Base-by-base conservation (phyloP, 306 rosid genomes). In the Nissolia schottii region DNA sequence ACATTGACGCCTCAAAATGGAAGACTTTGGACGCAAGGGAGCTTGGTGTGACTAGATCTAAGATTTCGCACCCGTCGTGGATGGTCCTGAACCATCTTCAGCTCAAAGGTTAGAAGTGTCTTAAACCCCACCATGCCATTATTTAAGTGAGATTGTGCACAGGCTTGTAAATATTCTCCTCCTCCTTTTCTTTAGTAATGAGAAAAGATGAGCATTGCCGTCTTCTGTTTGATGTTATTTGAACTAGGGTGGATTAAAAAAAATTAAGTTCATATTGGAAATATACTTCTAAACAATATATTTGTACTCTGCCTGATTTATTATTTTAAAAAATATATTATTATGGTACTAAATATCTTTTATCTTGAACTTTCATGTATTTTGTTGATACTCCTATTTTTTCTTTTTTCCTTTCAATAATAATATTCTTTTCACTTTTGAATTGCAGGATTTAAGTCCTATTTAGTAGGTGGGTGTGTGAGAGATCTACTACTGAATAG, bases 381-480 rank as follows among this genome's bases (percentile, higher is more conserved):
- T 69, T 62, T 27, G 48, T 38, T 31, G 37, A 34, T 51, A 61
- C 38, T 4, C 67, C 11, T 1, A 20, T 18, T 73, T 54, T 50
- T 14, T 64, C 20, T 55, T 54, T 18, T 73, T 54, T 50, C 11
- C 59, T 15, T 55, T 54, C 23, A 18, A 22, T 81, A 48, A 58
- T 63, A 71, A 65, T 19, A 55, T 35, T 64, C 65, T 49, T 77
- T 55, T 19, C n/a, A 63, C 34, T 45, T 13, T 41, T 75, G 34
- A 37, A 24, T 29, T 82, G 63, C 90, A 91, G 97, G 99, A 50
- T 91, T 77, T 84, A 89, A 94, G 57, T 82, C 96, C 74, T 94
- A 89, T 80, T 83, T 94, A 62, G 99, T 94, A 29, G 99, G 99
- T 73, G 99, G 96, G 71, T 94, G 99, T 68, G 99, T 94, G 68